Evolutionary conservation across 345 rosid genomes (phyloP).

Genomic region (Atalantia buxifolia): DNA sequence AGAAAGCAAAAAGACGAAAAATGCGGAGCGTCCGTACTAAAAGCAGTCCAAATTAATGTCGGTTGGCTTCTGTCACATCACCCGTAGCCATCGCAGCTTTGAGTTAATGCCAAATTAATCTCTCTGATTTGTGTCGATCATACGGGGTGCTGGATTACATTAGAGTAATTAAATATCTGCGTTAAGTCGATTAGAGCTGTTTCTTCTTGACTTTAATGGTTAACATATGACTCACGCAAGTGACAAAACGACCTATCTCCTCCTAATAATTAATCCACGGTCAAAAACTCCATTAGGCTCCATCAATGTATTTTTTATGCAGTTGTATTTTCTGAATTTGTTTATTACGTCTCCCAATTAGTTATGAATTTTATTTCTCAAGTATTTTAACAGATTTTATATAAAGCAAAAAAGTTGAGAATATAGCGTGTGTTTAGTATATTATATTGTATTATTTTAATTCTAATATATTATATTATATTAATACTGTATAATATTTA

Average conservation of each 20-base stretch:
- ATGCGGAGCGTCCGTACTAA: background rate
- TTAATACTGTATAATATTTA: no score
- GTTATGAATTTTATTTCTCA: no score
- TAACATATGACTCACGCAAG: background rate
- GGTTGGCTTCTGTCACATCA: background rate
- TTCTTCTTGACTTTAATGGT: background rate
- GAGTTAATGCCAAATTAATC: background rate
- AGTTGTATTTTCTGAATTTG: no score
- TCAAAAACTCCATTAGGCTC: no score
- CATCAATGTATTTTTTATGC: no score
- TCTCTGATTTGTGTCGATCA: background rate
- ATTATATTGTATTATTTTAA: no score
- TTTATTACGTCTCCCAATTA: no score
- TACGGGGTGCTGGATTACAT: background rate
- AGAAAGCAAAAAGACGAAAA: background rate
- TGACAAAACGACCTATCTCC: background rate
- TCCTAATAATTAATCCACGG: background rate
- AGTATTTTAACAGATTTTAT: no score
- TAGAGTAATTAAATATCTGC: background rate
- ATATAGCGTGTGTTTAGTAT: rapidly evolving
- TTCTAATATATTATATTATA: no score
- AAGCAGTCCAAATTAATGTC: background rate
- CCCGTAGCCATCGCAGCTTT: background rate
- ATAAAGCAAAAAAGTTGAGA: no score
- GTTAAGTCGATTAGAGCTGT: background rate